Evolutionary conservation across 228 moss, liverwort and hornwort species (phyloP).

Genomic region (Sphagnum magellanicum): DNA sequence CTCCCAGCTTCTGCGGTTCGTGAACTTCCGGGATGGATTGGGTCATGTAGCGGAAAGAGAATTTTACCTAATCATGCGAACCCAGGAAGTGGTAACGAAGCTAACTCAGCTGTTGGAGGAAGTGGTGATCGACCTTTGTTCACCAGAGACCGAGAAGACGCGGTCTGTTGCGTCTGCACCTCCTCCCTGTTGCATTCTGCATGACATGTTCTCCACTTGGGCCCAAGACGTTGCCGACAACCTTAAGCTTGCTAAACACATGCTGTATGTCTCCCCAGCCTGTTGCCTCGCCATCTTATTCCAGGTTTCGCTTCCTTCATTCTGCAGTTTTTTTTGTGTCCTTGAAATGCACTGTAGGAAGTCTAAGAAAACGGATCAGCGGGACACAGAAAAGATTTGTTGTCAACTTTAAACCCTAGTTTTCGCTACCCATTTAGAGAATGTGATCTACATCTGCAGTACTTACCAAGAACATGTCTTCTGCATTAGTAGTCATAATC

Average conservation of each 20-base stretch:
- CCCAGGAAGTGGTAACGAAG: slow-evolving; percentile 5
- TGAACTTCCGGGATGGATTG: slow-evolving; percentile 16
- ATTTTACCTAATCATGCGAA: not conserved
- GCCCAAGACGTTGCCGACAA: slow-evolving; percentile 20
- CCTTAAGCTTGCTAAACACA: slow-evolving; percentile 23
- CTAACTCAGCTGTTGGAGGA: slow-evolving; percentile 9
- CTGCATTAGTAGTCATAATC: no score
- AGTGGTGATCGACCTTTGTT: slow-evolving; percentile 13
- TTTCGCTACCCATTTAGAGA: no score
- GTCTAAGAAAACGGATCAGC: not conserved
- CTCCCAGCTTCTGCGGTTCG: slow-evolving; percentile 5
- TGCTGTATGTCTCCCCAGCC: slow-evolving; percentile 13
- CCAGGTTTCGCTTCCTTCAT: slow-evolving; percentile 13
- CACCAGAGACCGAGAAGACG: slow-evolving; percentile 6
- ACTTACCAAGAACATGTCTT: no score
- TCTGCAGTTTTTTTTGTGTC: not conserved
- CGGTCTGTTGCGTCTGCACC: slow-evolving; percentile 21
- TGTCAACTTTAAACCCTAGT: not conserved
- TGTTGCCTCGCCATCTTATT: slow-evolving; percentile 3
- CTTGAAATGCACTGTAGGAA: not conserved
- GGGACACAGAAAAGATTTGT: not conserved
- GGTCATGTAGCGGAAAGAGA: not conserved
- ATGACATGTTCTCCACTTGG: slow-evolving; percentile 24
- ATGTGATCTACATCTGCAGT: no score
- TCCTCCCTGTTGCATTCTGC: slow-evolving; percentile 24